Evolutionary conservation across 768 basidiomycete species (phyloP).

Genomic region (Lactarius quietus): DNA sequence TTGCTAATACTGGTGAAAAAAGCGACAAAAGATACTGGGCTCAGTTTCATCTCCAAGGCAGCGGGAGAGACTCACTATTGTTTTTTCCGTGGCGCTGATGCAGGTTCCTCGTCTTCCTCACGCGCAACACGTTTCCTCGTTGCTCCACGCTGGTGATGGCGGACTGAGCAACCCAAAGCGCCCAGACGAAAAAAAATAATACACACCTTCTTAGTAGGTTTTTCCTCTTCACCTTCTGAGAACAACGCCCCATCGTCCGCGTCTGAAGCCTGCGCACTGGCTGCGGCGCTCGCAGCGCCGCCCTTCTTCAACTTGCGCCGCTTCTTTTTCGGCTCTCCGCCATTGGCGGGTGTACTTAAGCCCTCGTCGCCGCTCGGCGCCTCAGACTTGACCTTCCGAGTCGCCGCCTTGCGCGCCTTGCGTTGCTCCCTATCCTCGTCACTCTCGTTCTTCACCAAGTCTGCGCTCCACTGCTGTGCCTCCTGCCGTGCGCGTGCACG

Average conservation of each 20-base stretch:
- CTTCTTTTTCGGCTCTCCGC: constrained; percentile 55
- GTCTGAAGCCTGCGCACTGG: constrained; percentile 46
- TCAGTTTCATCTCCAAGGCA: not conserved
- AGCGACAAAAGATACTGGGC: constrained; percentile 3
- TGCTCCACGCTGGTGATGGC: constrained; percentile 32
- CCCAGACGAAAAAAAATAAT: not conserved
- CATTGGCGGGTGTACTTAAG: constrained; percentile 41
- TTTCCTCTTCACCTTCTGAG: constrained; percentile 63
- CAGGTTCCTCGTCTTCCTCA: constrained; percentile 74
- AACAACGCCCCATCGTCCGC: constrained; percentile 65
- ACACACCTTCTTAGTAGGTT: constrained; percentile 66
- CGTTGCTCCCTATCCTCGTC: constrained; percentile 74
- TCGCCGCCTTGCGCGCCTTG: constrained; percentile 49
- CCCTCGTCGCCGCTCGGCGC: constrained; percentile 32
- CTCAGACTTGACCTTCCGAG: constrained; percentile 48
- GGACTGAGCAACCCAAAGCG: not conserved
- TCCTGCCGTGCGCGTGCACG: constrained; percentile 74
- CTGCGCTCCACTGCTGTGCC: constrained; percentile 72
- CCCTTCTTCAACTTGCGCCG: constrained; percentile 65
- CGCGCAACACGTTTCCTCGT: constrained; percentile 73
- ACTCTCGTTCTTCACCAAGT: constrained; percentile 55
- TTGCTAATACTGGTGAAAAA: constrained; percentile 70
- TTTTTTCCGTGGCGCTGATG: constrained; percentile 64
- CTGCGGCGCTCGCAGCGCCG: constrained; percentile 38
- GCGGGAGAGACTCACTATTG: constrained; percentile 55